Conservation (phyloP, 306 rosid genomes). For the Castanea mollissima region DNA sequence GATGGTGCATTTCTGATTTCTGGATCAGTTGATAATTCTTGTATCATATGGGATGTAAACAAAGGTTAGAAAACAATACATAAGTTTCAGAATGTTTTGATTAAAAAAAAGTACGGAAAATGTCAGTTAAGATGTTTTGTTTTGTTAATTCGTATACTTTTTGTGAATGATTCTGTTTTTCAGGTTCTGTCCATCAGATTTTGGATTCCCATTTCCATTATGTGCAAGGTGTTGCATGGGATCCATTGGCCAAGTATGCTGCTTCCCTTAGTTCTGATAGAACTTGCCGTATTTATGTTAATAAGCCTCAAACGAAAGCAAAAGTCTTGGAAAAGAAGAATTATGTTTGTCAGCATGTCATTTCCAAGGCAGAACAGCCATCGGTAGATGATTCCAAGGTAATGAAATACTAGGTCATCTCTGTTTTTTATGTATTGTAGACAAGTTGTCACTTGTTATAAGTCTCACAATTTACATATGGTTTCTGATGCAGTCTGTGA, state of each 20-base stretch:
- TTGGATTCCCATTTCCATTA: constrained; percentile 86
- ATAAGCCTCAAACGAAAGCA: constrained; percentile 61
- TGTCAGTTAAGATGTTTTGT: constrained; percentile 17
- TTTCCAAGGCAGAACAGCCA: constrained; percentile 72
- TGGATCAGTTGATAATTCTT: constrained; percentile 92
- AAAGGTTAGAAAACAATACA: constrained; percentile 51
- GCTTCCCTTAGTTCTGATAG: constrained; percentile 94
- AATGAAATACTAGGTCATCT: constrained; percentile 20
- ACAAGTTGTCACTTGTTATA: constrained; percentile 19
- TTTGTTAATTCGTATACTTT: constrained; percentile 15
- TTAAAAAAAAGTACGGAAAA: neutral
- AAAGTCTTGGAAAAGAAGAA: constrained; percentile 62
- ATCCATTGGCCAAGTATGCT: constrained; percentile 71
- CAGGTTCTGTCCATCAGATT: constrained; percentile 84
- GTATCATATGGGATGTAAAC: constrained; percentile 92
- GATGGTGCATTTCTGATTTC: constrained; percentile 68
- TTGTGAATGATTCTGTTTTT: constrained; percentile 19
- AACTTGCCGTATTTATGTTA: constrained; percentile 77
- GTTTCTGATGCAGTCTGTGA: constrained; percentile 53
- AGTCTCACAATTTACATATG: constrained; percentile 21
- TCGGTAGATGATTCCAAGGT: constrained; percentile 69
- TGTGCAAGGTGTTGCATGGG: constrained; percentile 99
- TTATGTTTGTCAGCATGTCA: constrained; percentile 73
- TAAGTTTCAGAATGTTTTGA: neutral
- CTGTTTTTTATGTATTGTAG: neutral